Conservation (phyloP, 768 basidiomycete genomes). For the Leccinum truebloodii region DNA sequence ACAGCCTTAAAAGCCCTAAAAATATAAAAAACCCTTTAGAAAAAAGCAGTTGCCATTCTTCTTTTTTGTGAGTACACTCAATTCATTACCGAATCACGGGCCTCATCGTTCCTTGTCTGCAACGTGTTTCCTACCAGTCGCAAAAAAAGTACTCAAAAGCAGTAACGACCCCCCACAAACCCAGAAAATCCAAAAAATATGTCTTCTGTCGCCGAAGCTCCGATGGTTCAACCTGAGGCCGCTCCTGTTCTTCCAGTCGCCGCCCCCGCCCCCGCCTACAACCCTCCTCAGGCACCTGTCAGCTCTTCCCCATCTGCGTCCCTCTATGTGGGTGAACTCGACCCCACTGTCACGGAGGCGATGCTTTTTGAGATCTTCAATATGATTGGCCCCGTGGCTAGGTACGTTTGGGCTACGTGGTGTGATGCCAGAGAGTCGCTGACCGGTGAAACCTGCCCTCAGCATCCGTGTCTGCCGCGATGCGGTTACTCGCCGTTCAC, state of each 20-base stretch:
- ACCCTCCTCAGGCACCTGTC: conserved; percentile 50
- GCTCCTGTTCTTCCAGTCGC: conserved; percentile 37
- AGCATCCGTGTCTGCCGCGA: conserved; percentile 99
- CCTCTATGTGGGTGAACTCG: conserved; percentile 98
- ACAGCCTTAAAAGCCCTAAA: conserved; percentile 59
- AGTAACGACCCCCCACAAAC: conserved; percentile 85
- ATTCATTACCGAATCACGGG: conserved; percentile 13
- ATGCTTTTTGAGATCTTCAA: conserved; percentile 99
- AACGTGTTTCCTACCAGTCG: conserved; percentile 38
- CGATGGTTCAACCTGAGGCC: conserved; percentile 52
- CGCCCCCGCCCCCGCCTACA: conserved; percentile 53
- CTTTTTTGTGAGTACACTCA: conserved; percentile 58
- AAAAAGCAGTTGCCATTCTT: conserved; percentile 77
- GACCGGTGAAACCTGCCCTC: neutral
- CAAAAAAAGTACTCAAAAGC: conserved; percentile 83
- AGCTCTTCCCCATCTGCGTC: conserved; percentile 82
- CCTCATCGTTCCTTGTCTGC: conserved; percentile 16
- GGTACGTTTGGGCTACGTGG: conserved; percentile 48
- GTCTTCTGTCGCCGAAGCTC: conserved; percentile 61
- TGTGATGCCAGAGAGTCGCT: neutral
- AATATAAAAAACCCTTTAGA: conserved; percentile 63
- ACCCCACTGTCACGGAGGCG: conserved; percentile 96
- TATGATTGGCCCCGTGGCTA: conserved; percentile 99
- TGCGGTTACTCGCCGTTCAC: conserved; percentile 98
- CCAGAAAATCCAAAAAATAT: conserved; percentile 48